Conservation (phyloP, 306 rosid genomes). For the Astragalus membranaceus region DNA sequence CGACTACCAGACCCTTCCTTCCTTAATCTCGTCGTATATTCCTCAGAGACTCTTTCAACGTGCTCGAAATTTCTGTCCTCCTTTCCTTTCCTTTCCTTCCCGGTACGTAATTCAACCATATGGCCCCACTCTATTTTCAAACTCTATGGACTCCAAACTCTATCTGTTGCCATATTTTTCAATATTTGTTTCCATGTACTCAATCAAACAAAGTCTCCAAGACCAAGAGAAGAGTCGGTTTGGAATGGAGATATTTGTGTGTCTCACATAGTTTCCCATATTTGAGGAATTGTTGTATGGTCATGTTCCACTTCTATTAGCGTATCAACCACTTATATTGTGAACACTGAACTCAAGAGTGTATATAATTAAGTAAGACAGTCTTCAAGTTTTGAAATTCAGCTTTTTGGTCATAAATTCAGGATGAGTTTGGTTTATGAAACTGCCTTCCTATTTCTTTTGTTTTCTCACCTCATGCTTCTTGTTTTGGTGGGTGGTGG, state of each 20-base stretch:
- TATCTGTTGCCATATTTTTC: background rate
- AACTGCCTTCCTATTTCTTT: background rate
- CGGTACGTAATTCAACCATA: background rate
- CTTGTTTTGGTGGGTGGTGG: background rate
- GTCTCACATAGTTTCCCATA: too few species aligned
- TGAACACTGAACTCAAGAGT: background rate
- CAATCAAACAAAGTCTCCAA: background rate
- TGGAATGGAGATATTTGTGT: background rate
- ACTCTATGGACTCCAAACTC: background rate
- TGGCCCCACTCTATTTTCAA: background rate
- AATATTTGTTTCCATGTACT: background rate
- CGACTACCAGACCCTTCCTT: background rate
- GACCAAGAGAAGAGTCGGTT: background rate
- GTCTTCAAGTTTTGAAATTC: background rate
- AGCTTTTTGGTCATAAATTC: background rate
- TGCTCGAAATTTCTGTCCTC: background rate
- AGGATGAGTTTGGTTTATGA: background rate
- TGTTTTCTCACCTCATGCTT: conserved; percentile 1
- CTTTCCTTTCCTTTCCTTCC: background rate
- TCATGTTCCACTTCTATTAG: background rate
- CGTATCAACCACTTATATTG: conserved; percentile 12
- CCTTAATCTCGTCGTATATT: background rate
- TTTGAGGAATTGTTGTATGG: too few species aligned
- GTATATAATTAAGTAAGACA: background rate
- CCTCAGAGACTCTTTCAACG: background rate